Evolutionary conservation across 2,329 filamentous ascomycete species (phyloP), one percentile per base, ranked within the genome.

Genomic region (Colletotrichum sp.): DNA sequence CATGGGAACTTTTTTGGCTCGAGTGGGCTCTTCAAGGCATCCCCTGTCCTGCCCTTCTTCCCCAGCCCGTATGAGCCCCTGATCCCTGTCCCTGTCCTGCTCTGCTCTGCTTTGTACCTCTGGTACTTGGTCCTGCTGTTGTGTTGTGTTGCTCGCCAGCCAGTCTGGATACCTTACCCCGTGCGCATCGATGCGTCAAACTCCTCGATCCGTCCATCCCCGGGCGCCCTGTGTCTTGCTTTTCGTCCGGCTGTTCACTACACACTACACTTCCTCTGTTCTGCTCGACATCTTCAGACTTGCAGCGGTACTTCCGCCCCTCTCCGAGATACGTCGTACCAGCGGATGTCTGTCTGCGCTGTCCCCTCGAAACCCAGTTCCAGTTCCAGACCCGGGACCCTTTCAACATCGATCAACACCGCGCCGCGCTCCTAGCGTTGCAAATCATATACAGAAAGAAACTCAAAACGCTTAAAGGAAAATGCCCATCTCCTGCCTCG

Each of bases 1-100:
- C 71, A 24, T 75, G 66, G 70, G 71, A 76, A 76, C 71, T 75
- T 76, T 75, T 75, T 74, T 69, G 74, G 65, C 70, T 66, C 30
- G 66, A 55, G 65, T 74, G 75, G 75, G 32, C 49, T 68, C 68
- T 30, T 62, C 57, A 62, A 28, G 24, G 15, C 24, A 32, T 62
- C 15, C 57, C 24, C 24, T n/a, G 18, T 28, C 15, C 26, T 30
- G 28, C 15, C 49, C 57, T 39, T 28, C n/a, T 76, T 76, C 70
- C 73, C 70, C 73, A 68, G 73, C 69, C 70, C 71, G 26, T 6
- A 36, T 26, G 59, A 36, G 8, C 66, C 57, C 71, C 64, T 68
- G 55, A 62, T 52, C 71, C 71, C 57, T 69, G 55, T 3, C 15
- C 26, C 32, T 62, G 10, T 6, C 5, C 13, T 30, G 0, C 18